Percentiles rank a stretch among this genome's conserved stretches.
Conservation (phyloP, 371 early-diverging fungal species). For the Phascolomyces articulosus region DNA sequence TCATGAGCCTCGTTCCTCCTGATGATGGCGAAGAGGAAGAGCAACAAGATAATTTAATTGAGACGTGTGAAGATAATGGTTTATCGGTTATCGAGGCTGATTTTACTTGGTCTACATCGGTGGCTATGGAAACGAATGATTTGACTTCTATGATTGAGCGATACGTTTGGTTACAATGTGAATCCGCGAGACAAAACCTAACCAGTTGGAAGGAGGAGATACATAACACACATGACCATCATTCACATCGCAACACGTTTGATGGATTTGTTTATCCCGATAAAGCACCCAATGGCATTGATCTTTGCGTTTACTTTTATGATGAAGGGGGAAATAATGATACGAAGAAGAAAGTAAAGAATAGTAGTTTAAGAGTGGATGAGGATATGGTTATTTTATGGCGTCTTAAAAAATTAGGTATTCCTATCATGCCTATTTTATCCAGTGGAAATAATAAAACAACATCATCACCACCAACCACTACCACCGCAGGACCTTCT, state of each 20-base stretch:
- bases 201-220: constrained; percentile 3
- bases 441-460: background rate
- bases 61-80: constrained; percentile 46
- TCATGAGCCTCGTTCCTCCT: constrained; percentile 22
- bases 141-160: constrained; percentile 20
- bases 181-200: constrained; percentile 22
- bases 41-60: constrained; percentile 17
- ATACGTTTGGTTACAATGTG: constrained; percentile 34
- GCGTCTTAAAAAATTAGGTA: constrained; percentile 29
- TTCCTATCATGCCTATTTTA: constrained; percentile 34
- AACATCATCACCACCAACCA: background rate
- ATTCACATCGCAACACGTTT: constrained; percentile 3
- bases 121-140: constrained; percentile 16
- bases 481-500: background rate
- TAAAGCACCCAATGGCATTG: constrained; percentile 45
- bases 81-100: constrained; percentile 52
- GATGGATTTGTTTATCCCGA: constrained; percentile 37
- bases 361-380: constrained; percentile 10
- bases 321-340: constrained; percentile 16
- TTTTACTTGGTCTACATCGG: constrained; percentile 38
- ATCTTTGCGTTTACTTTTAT: constrained; percentile 50
- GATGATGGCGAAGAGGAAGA: constrained; percentile 10
- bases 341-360: background rate
- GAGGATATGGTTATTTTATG: constrained; percentile 34
- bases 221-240: background rate